Percentiles rank a stretch among this genome's conserved stretches.
Evolutionary conservation across 768 basidiomycete genomes (phyloP).

Genomic region (Auricularia heimuer): DNA sequence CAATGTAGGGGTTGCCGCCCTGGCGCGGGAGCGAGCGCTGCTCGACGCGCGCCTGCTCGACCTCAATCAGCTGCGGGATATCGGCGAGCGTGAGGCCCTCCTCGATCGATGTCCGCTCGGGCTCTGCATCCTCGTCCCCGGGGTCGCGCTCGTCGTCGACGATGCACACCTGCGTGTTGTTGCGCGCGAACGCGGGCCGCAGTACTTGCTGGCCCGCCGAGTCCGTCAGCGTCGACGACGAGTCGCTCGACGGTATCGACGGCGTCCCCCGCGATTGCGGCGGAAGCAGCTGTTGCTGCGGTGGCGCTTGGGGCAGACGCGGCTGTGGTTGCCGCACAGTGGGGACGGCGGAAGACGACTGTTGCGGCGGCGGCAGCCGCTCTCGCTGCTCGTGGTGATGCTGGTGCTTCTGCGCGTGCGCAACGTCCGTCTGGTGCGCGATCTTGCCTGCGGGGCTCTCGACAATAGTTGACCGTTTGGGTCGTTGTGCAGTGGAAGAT

Average conservation of each 20-base stretch:
- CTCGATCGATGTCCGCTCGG: conserved; percentile 34
- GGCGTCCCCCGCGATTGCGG: conserved; percentile 22
- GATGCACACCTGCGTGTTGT: conserved; percentile 82
- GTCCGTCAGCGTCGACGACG: conserved; percentile 5
- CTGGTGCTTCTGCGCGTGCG: conserved; percentile 29
- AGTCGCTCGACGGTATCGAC: conserved; percentile 5
- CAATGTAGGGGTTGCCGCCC: conserved; percentile 72
- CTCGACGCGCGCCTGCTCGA: conserved; percentile 82
- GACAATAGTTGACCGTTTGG: conserved; percentile 90
- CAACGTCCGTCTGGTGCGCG: conserved; percentile 60
- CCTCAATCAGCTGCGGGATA: conserved; percentile 87
- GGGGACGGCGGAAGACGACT: neutral
- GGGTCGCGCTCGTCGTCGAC: conserved; percentile 56
- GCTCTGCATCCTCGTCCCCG: conserved; percentile 7
- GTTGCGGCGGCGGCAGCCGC: conserved; percentile 5
- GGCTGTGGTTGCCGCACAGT: conserved; percentile 10
- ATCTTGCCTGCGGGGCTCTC: conserved; percentile 88
- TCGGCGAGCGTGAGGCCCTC: conserved; percentile 90
- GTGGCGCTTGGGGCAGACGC: conserved; percentile 7
- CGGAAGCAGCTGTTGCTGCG: conserved; percentile 21
- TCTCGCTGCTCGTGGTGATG: conserved; percentile 6
- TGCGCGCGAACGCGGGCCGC: conserved; percentile 62
- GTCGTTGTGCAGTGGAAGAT: conserved; percentile 83
- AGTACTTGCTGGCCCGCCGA: conserved; percentile 31
- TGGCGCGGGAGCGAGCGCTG: conserved; percentile 73